A percentile compares a stretch with the other conserved stretches of the same genome.
These are phyloP conservation scores for Colletotrichum noveboracense DNA, from an alignment of 2,329 filamentous ascomycete species.

Conservation along the genomic window DNA sequence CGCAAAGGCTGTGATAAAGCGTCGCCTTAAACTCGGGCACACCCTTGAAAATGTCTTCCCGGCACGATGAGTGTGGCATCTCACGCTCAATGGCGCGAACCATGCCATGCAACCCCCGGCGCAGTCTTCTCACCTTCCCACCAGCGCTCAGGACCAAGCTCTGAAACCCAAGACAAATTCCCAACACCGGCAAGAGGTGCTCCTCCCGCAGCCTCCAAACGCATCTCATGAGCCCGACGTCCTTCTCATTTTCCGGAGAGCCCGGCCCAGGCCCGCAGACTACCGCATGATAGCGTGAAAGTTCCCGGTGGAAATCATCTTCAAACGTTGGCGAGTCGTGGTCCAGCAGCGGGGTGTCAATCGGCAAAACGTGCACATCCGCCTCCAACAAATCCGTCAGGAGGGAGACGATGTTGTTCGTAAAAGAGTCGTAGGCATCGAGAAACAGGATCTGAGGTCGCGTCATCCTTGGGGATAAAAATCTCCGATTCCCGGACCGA, in stretches of 20 bases:
- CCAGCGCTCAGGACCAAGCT: constrained; percentile 75
- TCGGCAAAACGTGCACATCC: constrained; percentile 73
- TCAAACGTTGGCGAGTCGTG: constrained; percentile 46
- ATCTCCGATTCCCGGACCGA: background rate
- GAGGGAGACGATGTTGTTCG: constrained; percentile 90
- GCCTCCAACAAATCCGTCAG: constrained; percentile 73
- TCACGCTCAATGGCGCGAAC: constrained; percentile 70
- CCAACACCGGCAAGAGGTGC: constrained; percentile 76
- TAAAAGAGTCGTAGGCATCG: constrained; percentile 96
- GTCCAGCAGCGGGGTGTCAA: constrained; percentile 64
- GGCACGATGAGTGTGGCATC: constrained; percentile 17
- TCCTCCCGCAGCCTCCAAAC: constrained; percentile 72
- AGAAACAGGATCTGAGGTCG: constrained; percentile 76
- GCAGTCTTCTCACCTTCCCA: constrained; percentile 67
- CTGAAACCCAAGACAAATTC: constrained; percentile 90
- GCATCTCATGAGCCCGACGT: constrained; percentile 81
- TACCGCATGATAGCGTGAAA: constrained; percentile 76
- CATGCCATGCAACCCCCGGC: constrained; percentile 83
- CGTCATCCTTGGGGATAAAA: constrained; percentile 27
- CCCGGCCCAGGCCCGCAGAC: constrained; percentile 93
- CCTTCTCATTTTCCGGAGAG: constrained; percentile 71
- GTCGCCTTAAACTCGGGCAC: constrained; percentile 71
- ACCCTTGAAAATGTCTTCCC: constrained; percentile 67
- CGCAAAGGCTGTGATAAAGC: constrained; percentile 74
- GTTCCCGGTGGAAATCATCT: constrained; percentile 51